Base-by-base conservation (phyloP, 495 filamentous ascomycete genomes). In the Cairneyella variabilis region DNA sequence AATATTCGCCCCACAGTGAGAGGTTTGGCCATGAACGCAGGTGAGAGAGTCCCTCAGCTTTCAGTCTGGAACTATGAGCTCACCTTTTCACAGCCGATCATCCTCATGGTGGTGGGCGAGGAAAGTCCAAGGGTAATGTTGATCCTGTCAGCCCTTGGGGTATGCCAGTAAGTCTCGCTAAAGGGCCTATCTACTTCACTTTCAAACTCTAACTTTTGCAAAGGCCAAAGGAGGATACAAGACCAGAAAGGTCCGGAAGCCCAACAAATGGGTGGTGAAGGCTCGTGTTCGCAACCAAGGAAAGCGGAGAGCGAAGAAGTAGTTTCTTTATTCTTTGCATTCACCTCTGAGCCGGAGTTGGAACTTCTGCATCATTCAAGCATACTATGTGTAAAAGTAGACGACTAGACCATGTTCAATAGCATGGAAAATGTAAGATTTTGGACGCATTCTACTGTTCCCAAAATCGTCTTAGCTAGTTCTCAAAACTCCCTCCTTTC, bases 81-180 rank as follows among this genome's bases (percentile, higher is more conserved):
- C n/a, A n/a, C n/a, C n/a, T n/a, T n/a, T n/a, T n/a, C 25, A 23
- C 41, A 45, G 51, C 48, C 47, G 95, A 98, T 60, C 93, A 98
- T 80, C 91, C 93, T 60, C 93, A 98, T 71, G 93, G 93, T 79
- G 93, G 93, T 85, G 93, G 93, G 66, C 79, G 95, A 75, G 93
- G 93, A 67, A 98, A 98, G 75, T 95, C 90, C 21, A 97, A 98
- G 86, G 91, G 93, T 78, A 97, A 97, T 69, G 79, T 88, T 51
- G 75, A 93, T 66, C 91, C 95, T 39, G 88, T 90, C 66, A 95
- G 89, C 74, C 91, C 91, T 54, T 98, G 93, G 93, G 95, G 95
- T 62, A 84, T 82, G 66, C 90, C 90, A 71, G 91, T 96, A 86
- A 69, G 89, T 80, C 18, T 9, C 10, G 14, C 8, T 34, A 34